Conservation (phyloP, 148 eudicot genomes). For the Rhododendron henanense region DNA sequence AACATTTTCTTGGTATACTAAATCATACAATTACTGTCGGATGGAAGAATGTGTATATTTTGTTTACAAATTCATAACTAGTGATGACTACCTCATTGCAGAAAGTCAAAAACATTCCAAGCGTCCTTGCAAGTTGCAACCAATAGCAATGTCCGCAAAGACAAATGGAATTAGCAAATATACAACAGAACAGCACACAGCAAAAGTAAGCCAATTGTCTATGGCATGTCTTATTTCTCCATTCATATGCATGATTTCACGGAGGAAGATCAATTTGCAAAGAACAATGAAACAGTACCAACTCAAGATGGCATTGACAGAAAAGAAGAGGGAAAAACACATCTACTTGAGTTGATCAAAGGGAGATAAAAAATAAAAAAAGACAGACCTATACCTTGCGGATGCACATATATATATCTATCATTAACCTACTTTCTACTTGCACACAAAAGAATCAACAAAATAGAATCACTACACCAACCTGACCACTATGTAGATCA, state of each 20-base stretch:
- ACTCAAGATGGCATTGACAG: neutral
- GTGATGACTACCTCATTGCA: neutral
- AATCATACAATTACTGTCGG: neutral
- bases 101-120: neutral
- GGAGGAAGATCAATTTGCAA: neutral
- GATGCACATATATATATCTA: neutral
- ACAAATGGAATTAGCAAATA: neutral
- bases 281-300: neutral
- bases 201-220: neutral
- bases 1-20: neutral
- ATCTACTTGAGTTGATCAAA: neutral
- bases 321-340: neutral
- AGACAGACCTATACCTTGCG: neutral
- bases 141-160: neutral
- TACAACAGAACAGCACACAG: neutral
- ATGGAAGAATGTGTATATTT: neutral
- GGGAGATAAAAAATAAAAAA: neutral
- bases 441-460: neutral
- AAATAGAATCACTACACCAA: slow-evolving; percentile 26
- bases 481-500: slow-evolving; percentile 92
- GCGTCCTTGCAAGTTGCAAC: neutral
- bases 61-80: neutral
- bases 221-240: neutral
- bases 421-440: slow-evolving; percentile 3
- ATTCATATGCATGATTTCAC: neutral